Percentiles rank a stretch among this genome's conserved stretches.
phyloP scores from a whole-genome alignment of 345 rosid genomes.

The Erysimum cheiranthoides region DNA sequence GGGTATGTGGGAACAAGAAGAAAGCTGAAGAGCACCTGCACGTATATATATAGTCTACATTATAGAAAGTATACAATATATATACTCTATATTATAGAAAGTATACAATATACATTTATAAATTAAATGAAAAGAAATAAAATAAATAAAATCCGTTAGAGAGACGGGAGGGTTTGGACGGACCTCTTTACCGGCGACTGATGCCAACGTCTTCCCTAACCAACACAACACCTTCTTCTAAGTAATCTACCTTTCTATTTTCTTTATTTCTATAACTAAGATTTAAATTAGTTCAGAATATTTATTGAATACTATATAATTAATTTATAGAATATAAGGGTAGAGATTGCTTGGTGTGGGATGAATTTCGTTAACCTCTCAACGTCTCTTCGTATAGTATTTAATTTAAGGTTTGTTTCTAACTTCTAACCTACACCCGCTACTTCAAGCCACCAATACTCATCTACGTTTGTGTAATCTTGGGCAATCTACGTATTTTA shows the following conservation, averaged over 20 bases:
- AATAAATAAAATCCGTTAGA: conserved; percentile 58
- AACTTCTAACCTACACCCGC: conserved; percentile 65
- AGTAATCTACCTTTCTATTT: conserved; percentile 48
- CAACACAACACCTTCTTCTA: conserved; percentile 52
- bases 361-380: conserved; percentile 74
- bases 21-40: conserved; percentile 49
- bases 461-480: conserved; percentile 45
- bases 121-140: neutral
- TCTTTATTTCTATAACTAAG: neutral
- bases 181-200: conserved; percentile 57
- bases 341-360: conserved; percentile 70
- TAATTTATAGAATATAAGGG: conserved; percentile 13
- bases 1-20: conserved; percentile 49
- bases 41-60: conserved; percentile 19
- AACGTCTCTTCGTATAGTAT: conserved; percentile 52
- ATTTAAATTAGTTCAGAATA: neutral
- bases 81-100: neutral
- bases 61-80: neutral
- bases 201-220: conserved; percentile 83
- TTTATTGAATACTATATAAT: neutral
- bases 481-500: conserved; percentile 24
- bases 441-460: conserved; percentile 51
- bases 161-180: conserved; percentile 60
- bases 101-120: neutral
- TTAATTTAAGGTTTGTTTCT: conserved; percentile 53